A percentile compares a stretch with the other conserved stretches of the same genome.
Conservation (phyloP, 306 rosid genomes). For the Pyrus bretschneideri region DNA sequence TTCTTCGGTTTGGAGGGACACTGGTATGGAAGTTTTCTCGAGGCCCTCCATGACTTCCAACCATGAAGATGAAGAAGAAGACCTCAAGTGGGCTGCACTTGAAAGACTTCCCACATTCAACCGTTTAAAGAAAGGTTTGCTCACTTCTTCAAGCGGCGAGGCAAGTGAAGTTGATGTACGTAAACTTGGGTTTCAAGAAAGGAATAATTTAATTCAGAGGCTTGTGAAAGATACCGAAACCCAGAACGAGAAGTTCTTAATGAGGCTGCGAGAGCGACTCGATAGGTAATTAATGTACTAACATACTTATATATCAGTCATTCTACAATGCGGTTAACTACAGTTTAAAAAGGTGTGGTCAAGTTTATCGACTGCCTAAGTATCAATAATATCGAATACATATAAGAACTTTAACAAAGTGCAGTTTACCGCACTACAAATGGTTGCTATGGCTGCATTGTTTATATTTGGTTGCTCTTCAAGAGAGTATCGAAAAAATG, state of each 20-base stretch:
- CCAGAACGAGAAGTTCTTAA: constrained; percentile 30
- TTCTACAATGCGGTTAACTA: no score
- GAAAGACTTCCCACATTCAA: constrained; percentile 68
- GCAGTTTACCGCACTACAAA: no score
- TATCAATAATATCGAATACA: no score
- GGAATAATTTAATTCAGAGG: constrained; percentile 27
- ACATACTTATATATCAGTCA: no score
- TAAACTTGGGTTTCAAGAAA: constrained; percentile 30
- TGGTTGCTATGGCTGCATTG: no score
- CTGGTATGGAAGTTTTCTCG: background rate
- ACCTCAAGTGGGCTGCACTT: constrained; percentile 42
- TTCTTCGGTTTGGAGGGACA: background rate
- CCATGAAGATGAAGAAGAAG: background rate
- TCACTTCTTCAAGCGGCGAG: constrained; percentile 35
- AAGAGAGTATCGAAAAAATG: background rate
- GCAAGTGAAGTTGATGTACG: constrained; percentile 44
- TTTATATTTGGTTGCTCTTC: background rate
- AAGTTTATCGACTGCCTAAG: no score
- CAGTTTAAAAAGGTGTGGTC: background rate
- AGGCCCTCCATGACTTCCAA: background rate
- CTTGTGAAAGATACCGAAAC: constrained; percentile 27
- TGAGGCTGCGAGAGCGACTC: constrained; percentile 51
- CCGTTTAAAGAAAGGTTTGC: constrained; percentile 65
- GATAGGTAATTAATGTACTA: constrained; percentile 36
- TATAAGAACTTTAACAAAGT: no score